Conservation (phyloP, 2,329 filamentous ascomycete genomes). For the Pseudogymnoascus sp. region DNA sequence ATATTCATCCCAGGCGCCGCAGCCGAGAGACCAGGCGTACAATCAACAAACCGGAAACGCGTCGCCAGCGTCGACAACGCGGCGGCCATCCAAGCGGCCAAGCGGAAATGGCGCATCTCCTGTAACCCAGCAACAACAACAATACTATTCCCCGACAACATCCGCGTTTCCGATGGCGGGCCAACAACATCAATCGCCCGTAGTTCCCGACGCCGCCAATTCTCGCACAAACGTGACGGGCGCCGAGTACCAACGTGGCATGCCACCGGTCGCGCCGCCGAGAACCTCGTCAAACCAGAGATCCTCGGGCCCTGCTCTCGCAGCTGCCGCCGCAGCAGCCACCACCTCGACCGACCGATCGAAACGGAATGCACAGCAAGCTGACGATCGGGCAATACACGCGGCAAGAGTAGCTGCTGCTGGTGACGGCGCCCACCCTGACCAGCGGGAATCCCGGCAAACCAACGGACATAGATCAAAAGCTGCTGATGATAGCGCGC, state of each 20-base stretch:
- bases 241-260: conserved; percentile 48
- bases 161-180: conserved; percentile 5
- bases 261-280: conserved; percentile 67
- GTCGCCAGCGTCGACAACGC: conserved; percentile 42
- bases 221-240: background rate
- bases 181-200: conserved; percentile 1
- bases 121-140: conserved; percentile 18
- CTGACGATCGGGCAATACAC: conserved; percentile 24
- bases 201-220: background rate
- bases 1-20: conserved; percentile 46
- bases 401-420: conserved; percentile 20
- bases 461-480: conserved; percentile 32
- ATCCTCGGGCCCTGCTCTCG: conserved; percentile 26
- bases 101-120: conserved; percentile 39
- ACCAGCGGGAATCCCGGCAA: conserved; percentile 32
- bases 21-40: conserved; percentile 48
- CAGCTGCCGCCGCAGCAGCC: conserved; percentile 27
- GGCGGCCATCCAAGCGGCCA: conserved; percentile 45
- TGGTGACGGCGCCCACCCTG: conserved; percentile 26
- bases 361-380: conserved; percentile 25
- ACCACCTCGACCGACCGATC: conserved; percentile 13
- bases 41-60: conserved; percentile 27
- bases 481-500: conserved; percentile 23
- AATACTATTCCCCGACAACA: conserved; percentile 23
- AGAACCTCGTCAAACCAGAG: conserved; percentile 70